Conservation (phyloP, 208 protist genomes). For the Spongospora subterranea region DNA sequence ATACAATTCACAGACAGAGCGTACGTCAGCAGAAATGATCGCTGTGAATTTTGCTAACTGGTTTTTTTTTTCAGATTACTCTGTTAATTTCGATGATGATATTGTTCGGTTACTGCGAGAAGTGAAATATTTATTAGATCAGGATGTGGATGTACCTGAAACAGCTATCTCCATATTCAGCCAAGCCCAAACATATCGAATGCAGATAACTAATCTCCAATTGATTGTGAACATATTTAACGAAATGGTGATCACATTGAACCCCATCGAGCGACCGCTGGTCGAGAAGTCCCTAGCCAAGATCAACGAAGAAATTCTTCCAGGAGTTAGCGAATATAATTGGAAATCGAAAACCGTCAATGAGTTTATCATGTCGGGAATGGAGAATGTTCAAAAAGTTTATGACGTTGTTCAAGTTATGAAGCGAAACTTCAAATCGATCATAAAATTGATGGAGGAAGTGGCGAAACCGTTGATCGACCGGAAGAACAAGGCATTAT, state of each 20-base stretch:
- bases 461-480: slow-evolving; percentile 56
- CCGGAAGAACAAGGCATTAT: slow-evolving; percentile 64
- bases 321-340: slow-evolving; percentile 60
- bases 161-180: slow-evolving; percentile 83
- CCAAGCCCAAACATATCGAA: slow-evolving; percentile 86
- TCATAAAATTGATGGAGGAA: slow-evolving; percentile 63
- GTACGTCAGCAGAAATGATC: neutral
- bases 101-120: slow-evolving; percentile 90
- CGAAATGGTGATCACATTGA: slow-evolving; percentile 83
- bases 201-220: slow-evolving; percentile 87
- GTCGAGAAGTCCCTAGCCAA: slow-evolving; percentile 77
- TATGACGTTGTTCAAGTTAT: slow-evolving; percentile 62
- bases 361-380: slow-evolving; percentile 61
- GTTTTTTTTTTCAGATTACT: slow-evolving; percentile 66
- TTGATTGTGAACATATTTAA: slow-evolving; percentile 90
- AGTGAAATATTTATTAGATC: slow-evolving; percentile 87
- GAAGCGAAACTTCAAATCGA: slow-evolving; percentile 59
- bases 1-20: slow-evolving; percentile 63
- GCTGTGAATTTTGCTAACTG: neutral
- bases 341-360: slow-evolving; percentile 66
- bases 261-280: slow-evolving; percentile 86
- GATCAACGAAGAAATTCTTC: slow-evolving; percentile 61
- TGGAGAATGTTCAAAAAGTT: slow-evolving; percentile 66
- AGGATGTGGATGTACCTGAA: slow-evolving; percentile 70
- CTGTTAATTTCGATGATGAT: slow-evolving; percentile 93